These are phyloP conservation scores for Picochlorum sp. DNA, from an alignment of 139 green algal genomes.

Conservation along the genomic window DNA sequence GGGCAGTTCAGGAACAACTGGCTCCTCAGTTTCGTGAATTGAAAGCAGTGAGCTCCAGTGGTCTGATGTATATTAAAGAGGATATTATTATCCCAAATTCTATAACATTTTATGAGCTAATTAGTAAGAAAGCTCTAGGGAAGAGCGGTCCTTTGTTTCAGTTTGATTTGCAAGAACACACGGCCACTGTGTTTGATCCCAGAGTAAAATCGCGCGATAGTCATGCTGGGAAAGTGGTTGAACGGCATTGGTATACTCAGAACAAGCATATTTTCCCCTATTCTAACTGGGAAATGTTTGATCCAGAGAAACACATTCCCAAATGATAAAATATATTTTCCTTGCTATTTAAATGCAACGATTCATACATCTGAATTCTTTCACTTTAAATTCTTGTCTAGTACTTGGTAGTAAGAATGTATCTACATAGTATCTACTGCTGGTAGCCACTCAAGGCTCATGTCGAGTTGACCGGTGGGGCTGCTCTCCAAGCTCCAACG, in stretches of 20 bases:
- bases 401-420: too few relatives aligned
- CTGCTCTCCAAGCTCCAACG: slow-evolving; percentile 5
- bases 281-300: slow-evolving; percentile 80
- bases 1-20: slow-evolving; percentile 76
- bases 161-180: slow-evolving; percentile 87
- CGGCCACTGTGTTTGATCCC: slow-evolving; percentile 68
- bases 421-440: neutral
- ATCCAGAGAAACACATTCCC: slow-evolving; percentile 24
- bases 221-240: slow-evolving; percentile 79
- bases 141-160: slow-evolving; percentile 91
- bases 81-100: slow-evolving; percentile 87
- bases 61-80: slow-evolving; percentile 96
- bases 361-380: neutral
- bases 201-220: slow-evolving; percentile 74
- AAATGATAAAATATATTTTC: neutral
- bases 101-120: slow-evolving; percentile 92
- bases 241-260: slow-evolving; percentile 91
- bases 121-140: slow-evolving; percentile 78
- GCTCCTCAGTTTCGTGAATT: slow-evolving; percentile 79
- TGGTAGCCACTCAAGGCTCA: slow-evolving; percentile 6
- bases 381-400: too few relatives aligned
- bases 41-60: slow-evolving; percentile 38
- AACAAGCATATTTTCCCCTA: slow-evolving; percentile 99
- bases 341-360: neutral
- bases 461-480: neutral